phyloP scores from a whole-genome alignment of 768 basidiomycete species.

The Tylopilus plumbeoviolaceoides region DNA sequence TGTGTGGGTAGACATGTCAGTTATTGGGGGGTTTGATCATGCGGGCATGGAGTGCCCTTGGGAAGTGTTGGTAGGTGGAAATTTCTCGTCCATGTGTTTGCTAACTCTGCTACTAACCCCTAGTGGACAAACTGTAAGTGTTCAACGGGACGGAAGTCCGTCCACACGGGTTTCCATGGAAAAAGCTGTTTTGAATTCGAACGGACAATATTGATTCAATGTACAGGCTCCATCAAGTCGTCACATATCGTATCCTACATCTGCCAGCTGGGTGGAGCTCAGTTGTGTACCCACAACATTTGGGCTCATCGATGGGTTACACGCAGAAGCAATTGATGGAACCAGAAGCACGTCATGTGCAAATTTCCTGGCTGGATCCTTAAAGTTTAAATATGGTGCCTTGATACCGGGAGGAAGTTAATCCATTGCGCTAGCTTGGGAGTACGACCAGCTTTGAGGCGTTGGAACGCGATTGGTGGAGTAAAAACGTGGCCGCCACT shows the following conservation, averaged over 20 bases:
- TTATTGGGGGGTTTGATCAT: not conserved
- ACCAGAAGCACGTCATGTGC: not conserved
- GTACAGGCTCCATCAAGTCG: not conserved
- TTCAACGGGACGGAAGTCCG: conserved; percentile 3
- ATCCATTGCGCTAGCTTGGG: conserved; percentile 2
- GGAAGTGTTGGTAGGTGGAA: conserved; percentile 6
- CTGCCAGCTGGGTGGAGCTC: not conserved
- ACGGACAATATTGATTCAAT: not conserved
- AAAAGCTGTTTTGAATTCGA: not conserved
- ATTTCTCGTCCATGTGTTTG: not conserved
- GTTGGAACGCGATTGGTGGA: not conserved
- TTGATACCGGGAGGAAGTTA: conserved; percentile 4
- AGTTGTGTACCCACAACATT: too few relatives aligned
- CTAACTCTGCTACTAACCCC: not conserved
- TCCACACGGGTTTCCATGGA: conserved; percentile 9
- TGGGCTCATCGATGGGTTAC: not conserved
- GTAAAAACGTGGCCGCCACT: not conserved
- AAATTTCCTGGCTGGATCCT: conserved; percentile 8
- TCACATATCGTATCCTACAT: not conserved
- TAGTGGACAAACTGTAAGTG: not conserved
- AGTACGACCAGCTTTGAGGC: not conserved
- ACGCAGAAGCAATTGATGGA: not conserved
- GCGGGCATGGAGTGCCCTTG: not conserved
- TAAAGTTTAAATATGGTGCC: conserved; percentile 4
- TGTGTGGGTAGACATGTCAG: conserved; percentile 1